These are phyloP conservation scores for Penicillium ucsense DNA, from an alignment of 495 filamentous ascomycete genomes.

Conservation along the genomic window DNA sequence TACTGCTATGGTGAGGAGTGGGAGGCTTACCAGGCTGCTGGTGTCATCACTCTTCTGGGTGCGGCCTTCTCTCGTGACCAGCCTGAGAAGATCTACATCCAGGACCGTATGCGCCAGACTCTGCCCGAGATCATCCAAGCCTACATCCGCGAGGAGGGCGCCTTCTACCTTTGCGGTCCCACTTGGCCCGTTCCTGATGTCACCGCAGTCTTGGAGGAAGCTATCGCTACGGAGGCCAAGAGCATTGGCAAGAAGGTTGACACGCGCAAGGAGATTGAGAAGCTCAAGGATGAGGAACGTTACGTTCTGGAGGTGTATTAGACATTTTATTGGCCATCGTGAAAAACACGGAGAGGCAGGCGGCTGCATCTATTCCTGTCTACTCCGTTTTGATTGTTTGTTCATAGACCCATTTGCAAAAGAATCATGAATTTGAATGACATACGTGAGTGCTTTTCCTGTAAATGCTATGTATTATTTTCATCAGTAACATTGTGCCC, in stretches of 20 bases:
- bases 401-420: too few species aligned
- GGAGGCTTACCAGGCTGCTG: conserved; percentile 94
- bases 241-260: conserved; percentile 68
- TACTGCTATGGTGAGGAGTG: conserved; percentile 99
- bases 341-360: too few species aligned
- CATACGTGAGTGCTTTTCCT: too few species aligned
- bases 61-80: conserved; percentile 95
- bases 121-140: conserved; percentile 78
- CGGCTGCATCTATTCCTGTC: too few species aligned
- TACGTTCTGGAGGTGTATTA: conserved; percentile 98
- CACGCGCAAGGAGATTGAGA: conserved; percentile 86
- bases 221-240: conserved; percentile 70
- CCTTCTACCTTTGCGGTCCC: conserved; percentile 94
- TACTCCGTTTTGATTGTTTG: too few species aligned
- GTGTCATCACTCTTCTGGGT: conserved; percentile 88
- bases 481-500: too few species aligned
- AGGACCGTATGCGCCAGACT: conserved; percentile 91
- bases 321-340: neutral
- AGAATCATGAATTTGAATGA: too few species aligned
- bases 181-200: conserved; percentile 99
- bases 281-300: conserved; percentile 83
- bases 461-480: too few species aligned
- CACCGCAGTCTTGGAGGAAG: conserved; percentile 85
- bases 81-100: conserved; percentile 97
- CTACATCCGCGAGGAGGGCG: conserved; percentile 78